Evolutionary conservation across 2,329 filamentous ascomycete genomes (phyloP).

Genomic region (Lanzia echinophila): DNA sequence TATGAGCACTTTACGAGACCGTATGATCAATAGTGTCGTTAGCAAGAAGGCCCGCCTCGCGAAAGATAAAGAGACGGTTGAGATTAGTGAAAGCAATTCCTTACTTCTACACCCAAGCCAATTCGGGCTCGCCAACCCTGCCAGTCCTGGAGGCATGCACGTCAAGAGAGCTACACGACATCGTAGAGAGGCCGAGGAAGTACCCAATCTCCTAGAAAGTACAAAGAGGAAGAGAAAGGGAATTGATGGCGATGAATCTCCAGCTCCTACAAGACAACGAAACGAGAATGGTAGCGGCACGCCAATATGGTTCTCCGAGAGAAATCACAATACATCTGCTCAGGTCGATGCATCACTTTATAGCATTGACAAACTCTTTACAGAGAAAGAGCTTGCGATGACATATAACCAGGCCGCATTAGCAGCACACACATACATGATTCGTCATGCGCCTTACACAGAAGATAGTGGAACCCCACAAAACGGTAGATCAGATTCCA

Average conservation of each 20-base stretch:
- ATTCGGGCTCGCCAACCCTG: conserved; percentile 58
- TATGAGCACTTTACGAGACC: conserved; percentile 54
- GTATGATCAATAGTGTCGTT: conserved; percentile 59
- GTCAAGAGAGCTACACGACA: conserved; percentile 57
- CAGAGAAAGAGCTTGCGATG: conserved; percentile 61
- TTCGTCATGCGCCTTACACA: conserved; percentile 40
- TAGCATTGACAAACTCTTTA: conserved; percentile 64
- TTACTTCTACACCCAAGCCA: conserved; percentile 62
- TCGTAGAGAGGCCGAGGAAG: conserved; percentile 53
- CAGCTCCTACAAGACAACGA: conserved; percentile 47
- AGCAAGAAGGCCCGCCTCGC: conserved; percentile 58
- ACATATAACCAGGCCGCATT: conserved; percentile 57
- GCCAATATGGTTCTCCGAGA: conserved; percentile 57
- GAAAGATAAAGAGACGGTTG: conserved; percentile 61
- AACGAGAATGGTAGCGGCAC: conserved; percentile 53
- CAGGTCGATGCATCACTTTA: conserved; percentile 52
- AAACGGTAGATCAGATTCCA: conserved; percentile 38
- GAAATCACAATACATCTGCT: conserved; percentile 40
- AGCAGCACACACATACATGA: conserved; percentile 54
- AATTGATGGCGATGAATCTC: conserved; percentile 57
- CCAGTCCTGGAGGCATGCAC: conserved; percentile 56
- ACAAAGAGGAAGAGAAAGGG: conserved; percentile 58
- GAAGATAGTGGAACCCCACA: conserved; percentile 24
- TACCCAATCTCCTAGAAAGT: conserved; percentile 46
- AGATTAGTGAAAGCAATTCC: conserved; percentile 60